Evolutionary conservation across 441 rosid species (phyloP).

Genomic region (Populus hybrid): DNA sequence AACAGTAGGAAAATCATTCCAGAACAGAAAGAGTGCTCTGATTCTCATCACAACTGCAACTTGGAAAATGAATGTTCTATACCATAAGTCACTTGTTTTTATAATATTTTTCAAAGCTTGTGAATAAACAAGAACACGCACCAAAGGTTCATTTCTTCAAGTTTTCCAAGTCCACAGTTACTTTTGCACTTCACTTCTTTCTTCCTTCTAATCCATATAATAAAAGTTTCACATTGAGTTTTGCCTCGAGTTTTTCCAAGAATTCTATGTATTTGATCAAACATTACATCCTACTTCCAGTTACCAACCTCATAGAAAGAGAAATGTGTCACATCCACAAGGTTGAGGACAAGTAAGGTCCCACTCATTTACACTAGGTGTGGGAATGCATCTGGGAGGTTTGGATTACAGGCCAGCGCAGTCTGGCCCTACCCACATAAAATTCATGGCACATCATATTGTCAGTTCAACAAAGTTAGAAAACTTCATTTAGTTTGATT

Average conservation of each 20-base stretch:
- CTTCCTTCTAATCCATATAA: background rate
- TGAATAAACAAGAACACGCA: background rate
- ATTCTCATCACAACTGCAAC: background rate
- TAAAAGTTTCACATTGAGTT: background rate
- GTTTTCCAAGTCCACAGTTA: background rate
- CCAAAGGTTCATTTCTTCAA: background rate
- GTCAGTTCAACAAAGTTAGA: background rate
- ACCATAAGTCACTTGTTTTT: background rate
- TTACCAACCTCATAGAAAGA: too few relatives aligned
- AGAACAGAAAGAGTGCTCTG: background rate
- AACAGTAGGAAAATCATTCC: slow-evolving; percentile 6
- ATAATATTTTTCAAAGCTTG: background rate
- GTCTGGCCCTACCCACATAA: background rate
- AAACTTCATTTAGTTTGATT: background rate
- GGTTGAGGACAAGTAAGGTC: too few relatives aligned
- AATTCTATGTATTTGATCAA: background rate
- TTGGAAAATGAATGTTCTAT: background rate
- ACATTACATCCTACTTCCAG: too few relatives aligned
- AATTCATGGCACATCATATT: background rate
- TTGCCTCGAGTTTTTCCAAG: background rate
- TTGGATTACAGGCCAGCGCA: too few relatives aligned
- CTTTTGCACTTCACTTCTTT: background rate
- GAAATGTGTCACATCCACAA: too few relatives aligned
- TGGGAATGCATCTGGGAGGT: too few relatives aligned
- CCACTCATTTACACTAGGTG: too few relatives aligned